These are phyloP conservation scores for Rhizophora apiculata DNA, from an alignment of 345 rosid species.

Conservation along the genomic window DNA sequence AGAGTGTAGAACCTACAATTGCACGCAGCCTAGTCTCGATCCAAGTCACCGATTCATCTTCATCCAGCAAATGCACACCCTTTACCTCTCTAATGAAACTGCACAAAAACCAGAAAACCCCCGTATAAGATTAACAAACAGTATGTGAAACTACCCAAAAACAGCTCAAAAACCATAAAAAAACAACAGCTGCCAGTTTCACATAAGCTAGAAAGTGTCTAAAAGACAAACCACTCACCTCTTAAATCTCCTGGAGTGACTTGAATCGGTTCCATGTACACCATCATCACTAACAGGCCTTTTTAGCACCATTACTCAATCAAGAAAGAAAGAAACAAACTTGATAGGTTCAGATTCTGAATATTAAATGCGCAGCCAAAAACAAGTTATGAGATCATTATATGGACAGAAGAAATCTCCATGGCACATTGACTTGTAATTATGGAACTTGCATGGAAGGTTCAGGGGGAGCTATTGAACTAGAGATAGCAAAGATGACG, in stretches of 20 bases:
- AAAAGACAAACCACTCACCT: slow-evolving; percentile 24
- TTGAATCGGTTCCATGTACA: slow-evolving; percentile 24
- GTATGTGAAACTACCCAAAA: not conserved
- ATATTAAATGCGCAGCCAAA: not conserved
- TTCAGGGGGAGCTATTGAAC: not conserved
- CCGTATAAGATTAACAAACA: not conserved
- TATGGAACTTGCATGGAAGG: slow-evolving; percentile 19
- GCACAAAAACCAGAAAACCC: slow-evolving; percentile 18
- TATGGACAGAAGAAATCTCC: not conserved
- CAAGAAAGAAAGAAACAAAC: not conserved
- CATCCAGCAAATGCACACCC: slow-evolving; percentile 32
- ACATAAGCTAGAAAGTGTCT: not conserved
- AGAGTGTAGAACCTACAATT: slow-evolving; percentile 34
- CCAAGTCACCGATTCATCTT: slow-evolving; percentile 26
- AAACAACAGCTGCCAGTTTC: not conserved
- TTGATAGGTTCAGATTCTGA: not conserved
- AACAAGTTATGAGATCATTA: not conserved
- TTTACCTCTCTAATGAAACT: slow-evolving; percentile 42
- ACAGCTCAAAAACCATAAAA: slow-evolving; percentile 9
- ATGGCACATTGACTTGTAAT: not conserved
- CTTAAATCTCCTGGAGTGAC: slow-evolving; percentile 27
- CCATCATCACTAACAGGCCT: slow-evolving; percentile 29
- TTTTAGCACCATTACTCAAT: slow-evolving; percentile 26
- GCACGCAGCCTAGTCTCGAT: slow-evolving; percentile 49
- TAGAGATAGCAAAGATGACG: not conserved